Percentiles rank a stretch among this genome's conserved stretches.
Evolutionary conservation across 495 filamentous ascomycete genomes (phyloP).

Genomic region (Penicillium herquei): DNA sequence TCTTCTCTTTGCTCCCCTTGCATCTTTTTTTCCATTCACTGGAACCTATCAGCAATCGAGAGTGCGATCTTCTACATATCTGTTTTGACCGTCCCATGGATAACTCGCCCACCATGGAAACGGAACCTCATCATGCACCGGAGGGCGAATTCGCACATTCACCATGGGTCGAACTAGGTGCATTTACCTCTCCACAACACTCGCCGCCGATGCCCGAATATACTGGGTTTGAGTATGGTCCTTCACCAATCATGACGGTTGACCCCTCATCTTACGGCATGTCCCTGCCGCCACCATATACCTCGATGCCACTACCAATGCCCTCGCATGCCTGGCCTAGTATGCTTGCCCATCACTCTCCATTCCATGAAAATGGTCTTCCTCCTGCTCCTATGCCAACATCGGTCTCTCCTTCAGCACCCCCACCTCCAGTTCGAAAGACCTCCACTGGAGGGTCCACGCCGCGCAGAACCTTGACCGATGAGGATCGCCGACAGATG

Average conservation of each 20-base stretch:
- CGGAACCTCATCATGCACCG: conserved; percentile 42
- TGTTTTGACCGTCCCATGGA: conserved; percentile 16
- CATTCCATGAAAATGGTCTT: conserved; percentile 25
- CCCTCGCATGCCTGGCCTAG: conserved; percentile 71
- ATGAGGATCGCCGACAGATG: conserved; percentile 89
- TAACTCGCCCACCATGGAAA: conserved; percentile 36
- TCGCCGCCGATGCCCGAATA: conserved; percentile 45
- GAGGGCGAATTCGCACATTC: conserved; percentile 51
- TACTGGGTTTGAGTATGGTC: conserved; percentile 41
- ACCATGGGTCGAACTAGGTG: conserved; percentile 52
- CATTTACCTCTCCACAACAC: conserved; percentile 44
- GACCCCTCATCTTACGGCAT: conserved; percentile 39
- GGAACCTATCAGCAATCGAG: conserved; percentile 10
- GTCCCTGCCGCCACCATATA: conserved; percentile 47
- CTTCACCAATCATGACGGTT: conserved; percentile 34
- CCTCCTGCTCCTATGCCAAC: conserved; percentile 57
- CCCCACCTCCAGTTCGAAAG: conserved; percentile 48
- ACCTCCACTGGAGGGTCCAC: conserved; percentile 58
- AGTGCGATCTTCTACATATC: background rate
- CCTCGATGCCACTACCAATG: conserved; percentile 60
- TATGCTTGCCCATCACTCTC: conserved; percentile 52
- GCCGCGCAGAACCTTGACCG: conserved; percentile 86
- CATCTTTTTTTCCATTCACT: background rate
- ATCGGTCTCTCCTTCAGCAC: conserved; percentile 46
- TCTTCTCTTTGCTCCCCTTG: too few relatives aligned